Evolutionary conservation across 306 rosid genomes (phyloP), one percentile per base, ranked within the genome.

Genomic region (Malus sieversii): DNA sequence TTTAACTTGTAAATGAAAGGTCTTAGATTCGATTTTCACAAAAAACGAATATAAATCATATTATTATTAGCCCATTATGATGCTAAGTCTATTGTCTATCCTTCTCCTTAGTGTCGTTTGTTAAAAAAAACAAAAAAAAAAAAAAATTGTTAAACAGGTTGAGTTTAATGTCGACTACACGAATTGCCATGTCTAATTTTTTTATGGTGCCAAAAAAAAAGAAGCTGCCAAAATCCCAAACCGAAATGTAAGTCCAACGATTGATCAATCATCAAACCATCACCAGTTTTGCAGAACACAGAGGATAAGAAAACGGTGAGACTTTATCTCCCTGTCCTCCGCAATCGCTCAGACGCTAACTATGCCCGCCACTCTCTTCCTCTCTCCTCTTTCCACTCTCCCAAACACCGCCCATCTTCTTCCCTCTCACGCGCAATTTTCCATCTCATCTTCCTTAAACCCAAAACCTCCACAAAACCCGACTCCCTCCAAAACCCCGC

Each of bases 381-480:
- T 79, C 73, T 29, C 81, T 66, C 85, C 15, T 20, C 23, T 75
- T n/a, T 68, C 68, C 53, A 59, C 65, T 69, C 51, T 62, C 23
- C 71, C 52, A 12, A 48, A 75, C 35, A 51, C 69, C 51, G 27
- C n/a, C 22, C 48, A 5, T 72, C 73, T 46, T 33, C 18, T 29
- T 55, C 25, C 79, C 18, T 80, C 75, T 13, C 66, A 11, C 75
- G 83, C 86, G 42, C 57, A 3, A 75, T 44, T 42, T 70, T 66
- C 20, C 70, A 63, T 84, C 77, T 85, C 84, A 30, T 88, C 89
- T 75, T 87, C 87, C 23, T 74, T 81, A 10, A 65, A 66, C 33
- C 74, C 75, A 70, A 79, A 75, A 64, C 74, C 83, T 73, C 78
- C 63, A 55, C 72, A 60, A 71, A 83, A 32, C 65, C 69, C 83